Percentiles rank a stretch among this genome's conserved stretches.
Evolutionary conservation across 257 asterid species (phyloP).

Genomic region (Datura wrightii): DNA sequence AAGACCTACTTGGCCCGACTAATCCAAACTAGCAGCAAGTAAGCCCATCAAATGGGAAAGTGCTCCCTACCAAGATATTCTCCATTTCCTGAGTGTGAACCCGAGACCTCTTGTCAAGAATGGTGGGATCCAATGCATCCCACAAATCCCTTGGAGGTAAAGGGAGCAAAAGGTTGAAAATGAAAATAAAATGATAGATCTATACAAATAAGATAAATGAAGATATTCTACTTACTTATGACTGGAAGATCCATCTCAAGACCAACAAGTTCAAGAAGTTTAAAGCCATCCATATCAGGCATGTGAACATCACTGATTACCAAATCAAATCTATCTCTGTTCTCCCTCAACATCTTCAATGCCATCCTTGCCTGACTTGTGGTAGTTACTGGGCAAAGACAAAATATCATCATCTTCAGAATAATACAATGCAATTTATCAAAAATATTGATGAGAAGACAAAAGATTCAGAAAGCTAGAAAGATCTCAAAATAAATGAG

Average conservation of each 20-base stretch:
- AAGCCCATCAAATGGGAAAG: too few species aligned
- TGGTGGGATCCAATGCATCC: background rate
- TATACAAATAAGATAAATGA: too few species aligned
- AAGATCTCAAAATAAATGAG: slow-evolving; percentile 23
- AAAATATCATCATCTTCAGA: slow-evolving; percentile 37
- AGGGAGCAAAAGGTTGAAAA: background rate
- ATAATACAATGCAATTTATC: slow-evolving; percentile 12
- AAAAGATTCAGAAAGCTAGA: background rate
- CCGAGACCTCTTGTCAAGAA: background rate
- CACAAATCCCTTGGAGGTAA: background rate
- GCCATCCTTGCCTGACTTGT: slow-evolving; percentile 73
- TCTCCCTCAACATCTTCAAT: slow-evolving; percentile 72
- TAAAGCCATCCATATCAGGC: slow-evolving; percentile 97
- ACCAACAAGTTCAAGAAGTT: slow-evolving; percentile 86
- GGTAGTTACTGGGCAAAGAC: slow-evolving; percentile 57
- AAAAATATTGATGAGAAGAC: background rate
- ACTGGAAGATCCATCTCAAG: slow-evolving; percentile 92
- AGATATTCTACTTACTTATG: slow-evolving; percentile 68
- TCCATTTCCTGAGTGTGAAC: too few species aligned
- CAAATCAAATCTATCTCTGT: slow-evolving; percentile 71
- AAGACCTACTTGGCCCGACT: too few species aligned
- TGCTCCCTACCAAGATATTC: too few species aligned
- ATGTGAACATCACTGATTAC: slow-evolving; percentile 87
- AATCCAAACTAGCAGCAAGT: background rate
- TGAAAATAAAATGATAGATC: too few species aligned